phyloP scores from a whole-genome alignment of 805 yeast genomes.

The Kuraishia ogatae region DNA sequence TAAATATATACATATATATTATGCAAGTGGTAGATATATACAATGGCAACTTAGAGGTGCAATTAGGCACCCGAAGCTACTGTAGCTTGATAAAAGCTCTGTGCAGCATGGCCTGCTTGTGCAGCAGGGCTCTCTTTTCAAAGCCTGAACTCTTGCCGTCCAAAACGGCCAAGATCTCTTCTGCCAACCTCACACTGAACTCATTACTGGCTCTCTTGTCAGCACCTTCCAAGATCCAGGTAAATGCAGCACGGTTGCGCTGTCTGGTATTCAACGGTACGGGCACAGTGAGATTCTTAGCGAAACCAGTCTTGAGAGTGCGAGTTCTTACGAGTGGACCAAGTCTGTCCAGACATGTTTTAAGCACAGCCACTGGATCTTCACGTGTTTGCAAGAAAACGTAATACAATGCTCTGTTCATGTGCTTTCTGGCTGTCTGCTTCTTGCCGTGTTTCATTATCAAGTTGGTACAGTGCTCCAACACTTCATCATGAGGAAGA shows the following conservation, averaged over 20 bases:
- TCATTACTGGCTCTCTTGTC: conserved; percentile 71
- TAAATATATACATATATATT: not conserved
- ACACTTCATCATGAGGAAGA: conserved; percentile 52
- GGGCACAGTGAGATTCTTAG: conserved; percentile 76
- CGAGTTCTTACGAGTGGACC: conserved; percentile 79
- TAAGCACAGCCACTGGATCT: conserved; percentile 74
- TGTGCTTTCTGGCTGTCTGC: conserved; percentile 61
- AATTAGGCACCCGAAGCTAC: not conserved
- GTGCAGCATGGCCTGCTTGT: conserved; percentile 79
- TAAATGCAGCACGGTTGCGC: conserved; percentile 78
- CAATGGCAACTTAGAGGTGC: not conserved
- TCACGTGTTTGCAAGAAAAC: conserved; percentile 62
- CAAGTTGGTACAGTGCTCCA: conserved; percentile 73
- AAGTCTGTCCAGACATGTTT: conserved; percentile 66
- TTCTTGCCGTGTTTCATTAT: conserved; percentile 92
- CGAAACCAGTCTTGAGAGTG: conserved; percentile 75
- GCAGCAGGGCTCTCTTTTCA: conserved; percentile 77
- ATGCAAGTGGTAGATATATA: not conserved
- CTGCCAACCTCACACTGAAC: conserved; percentile 82
- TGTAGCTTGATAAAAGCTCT: conserved; percentile 61
- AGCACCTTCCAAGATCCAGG: conserved; percentile 85
- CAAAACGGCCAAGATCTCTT: conserved; percentile 72
- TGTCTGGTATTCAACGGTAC: conserved; percentile 76
- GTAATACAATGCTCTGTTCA: conserved; percentile 73
- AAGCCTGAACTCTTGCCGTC: conserved; percentile 76